Base-by-base conservation (phyloP, 2,329 filamentous ascomycete species). In the Cladorrhinum sp. region DNA sequence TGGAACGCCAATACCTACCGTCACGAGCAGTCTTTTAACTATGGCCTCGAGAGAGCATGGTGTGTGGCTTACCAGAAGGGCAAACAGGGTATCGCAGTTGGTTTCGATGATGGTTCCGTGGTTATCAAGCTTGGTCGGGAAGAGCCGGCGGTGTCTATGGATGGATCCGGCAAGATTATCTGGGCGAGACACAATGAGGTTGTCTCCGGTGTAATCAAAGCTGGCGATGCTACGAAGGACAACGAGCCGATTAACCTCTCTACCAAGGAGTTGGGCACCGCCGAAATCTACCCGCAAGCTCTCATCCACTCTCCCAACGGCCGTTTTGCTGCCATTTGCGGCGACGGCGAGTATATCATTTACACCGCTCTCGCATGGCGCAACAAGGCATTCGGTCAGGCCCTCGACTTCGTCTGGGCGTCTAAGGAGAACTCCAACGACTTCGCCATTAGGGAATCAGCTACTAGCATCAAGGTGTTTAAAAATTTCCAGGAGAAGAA, bases 1-100 rank as follows among this genome's bases (percentile, higher is more conserved):
- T 99, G 95, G 95, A 93, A 99, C 74, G 93, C 93, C 66, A 97
- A 96, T 72, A 99, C 95, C 57, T 98, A 98, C 77, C 85, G 95
- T 66, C 85, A 98, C 62, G 95, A 98, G 76, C 95, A 98, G 73
- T 96, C 93, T 0, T 80, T 99, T 64, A 97, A 92, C 78, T 99
- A 99, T 75, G 95, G 93, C 27, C 79, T 99, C 53, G 95, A 99
- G 76, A 86, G 95, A 71, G 95, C 93, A 58, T 99, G 95, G 95
- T 98, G 95, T 84, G 92, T 98, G 50, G 89, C 92, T 24, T 97
- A 96, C 72, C 95, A 99, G 74, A 90, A 92, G 73, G 93, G 93
- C 66, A 92, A 91, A 79, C 95, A 98, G 74, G 92, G 93, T 16
- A 86, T 99, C 66, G 95, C 93, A 6, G 90, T 98, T 69, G 95